phyloP scores from a whole-genome alignment of 768 basidiomycete species.

The Suillus alpinus region DNA sequence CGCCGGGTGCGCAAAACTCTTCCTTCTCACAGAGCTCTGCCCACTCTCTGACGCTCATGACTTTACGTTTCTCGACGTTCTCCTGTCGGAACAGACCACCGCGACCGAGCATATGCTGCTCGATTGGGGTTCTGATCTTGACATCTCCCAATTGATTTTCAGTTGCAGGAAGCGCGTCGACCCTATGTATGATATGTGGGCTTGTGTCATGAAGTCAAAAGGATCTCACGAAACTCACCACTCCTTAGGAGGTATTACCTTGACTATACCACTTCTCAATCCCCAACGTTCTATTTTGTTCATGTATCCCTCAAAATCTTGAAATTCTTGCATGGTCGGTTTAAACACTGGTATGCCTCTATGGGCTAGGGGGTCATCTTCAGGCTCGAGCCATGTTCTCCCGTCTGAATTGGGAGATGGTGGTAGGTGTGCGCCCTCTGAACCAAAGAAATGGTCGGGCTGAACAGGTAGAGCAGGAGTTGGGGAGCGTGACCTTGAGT shows the following conservation, averaged over 20 bases:
- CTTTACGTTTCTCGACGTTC: conserved; percentile 84
- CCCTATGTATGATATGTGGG: conserved; percentile 44
- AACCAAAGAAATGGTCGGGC: conserved; percentile 82
- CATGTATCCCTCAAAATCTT: conserved; percentile 91
- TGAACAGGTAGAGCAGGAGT: conserved; percentile 56
- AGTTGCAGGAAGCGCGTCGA: conserved; percentile 67
- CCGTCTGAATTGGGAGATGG: conserved; percentile 65
- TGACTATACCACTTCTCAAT: conserved; percentile 85
- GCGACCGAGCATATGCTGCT: conserved; percentile 87
- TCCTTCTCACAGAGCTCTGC: conserved; percentile 70
- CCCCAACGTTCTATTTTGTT: conserved; percentile 89
- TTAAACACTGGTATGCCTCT: conserved; percentile 97
- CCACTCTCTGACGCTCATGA: conserved; percentile 88
- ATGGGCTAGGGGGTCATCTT: conserved; percentile 74
- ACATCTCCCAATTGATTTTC: conserved; percentile 68
- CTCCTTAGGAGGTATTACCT: conserved; percentile 92
- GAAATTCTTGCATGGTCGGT: conserved; percentile 88
- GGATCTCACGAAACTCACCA: conserved; percentile 56
- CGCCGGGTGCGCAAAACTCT: conserved; percentile 71
- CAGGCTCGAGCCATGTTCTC: conserved; percentile 69
- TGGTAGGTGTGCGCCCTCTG: conserved; percentile 41
- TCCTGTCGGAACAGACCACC: conserved; percentile 86
- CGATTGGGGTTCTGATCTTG: conserved; percentile 86
- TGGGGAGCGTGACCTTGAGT: conserved; percentile 43
- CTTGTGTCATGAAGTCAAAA: conserved; percentile 8